Conservation (phyloP, 2,329 filamentous ascomycete species). For the Ophidiomyces ophidiicola region DNA sequence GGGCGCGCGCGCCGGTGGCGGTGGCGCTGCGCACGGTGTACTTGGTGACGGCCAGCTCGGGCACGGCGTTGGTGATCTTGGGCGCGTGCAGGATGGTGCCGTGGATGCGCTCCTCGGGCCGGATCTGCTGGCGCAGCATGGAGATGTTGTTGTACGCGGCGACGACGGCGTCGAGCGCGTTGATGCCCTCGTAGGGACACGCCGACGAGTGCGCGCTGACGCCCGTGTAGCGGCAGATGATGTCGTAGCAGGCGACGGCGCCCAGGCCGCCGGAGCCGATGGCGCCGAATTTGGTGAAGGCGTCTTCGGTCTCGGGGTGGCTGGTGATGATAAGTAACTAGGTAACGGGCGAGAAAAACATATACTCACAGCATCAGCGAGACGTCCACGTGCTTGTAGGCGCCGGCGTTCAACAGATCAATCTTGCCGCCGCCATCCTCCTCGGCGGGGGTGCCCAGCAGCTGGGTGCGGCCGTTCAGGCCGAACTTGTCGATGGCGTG, state of each 20-base stretch:
- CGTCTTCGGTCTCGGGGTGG: conserved; percentile 9
- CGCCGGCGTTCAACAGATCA: conserved; percentile 34
- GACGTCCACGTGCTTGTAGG: conserved; percentile 31
- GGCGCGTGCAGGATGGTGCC: conserved; percentile 42
- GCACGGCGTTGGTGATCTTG: conserved; percentile 42
- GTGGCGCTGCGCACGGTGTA: conserved; percentile 32
- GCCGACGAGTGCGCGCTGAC: conserved; percentile 42
- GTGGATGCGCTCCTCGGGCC: conserved; percentile 39
- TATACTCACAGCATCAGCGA: conserved; percentile 29
- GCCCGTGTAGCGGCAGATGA: conserved; percentile 32
- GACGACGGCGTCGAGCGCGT: conserved; percentile 45
- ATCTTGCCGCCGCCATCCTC: conserved; percentile 32
- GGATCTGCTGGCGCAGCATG: conserved; percentile 43
- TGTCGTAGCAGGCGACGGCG: conserved; percentile 17
- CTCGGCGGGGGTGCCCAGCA: conserved; percentile 32
- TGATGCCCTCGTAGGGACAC: conserved; percentile 44
- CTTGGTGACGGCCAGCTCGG: conserved; percentile 34
- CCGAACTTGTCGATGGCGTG: conserved; percentile 32
- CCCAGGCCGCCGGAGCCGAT: conserved; percentile 12
- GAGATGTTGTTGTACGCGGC: conserved; percentile 33
- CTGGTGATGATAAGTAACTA: not conserved
- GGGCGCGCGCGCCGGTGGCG: conserved; percentile 23
- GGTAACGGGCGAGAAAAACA: not conserved
- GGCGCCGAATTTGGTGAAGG: conserved; percentile 11
- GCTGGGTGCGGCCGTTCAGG: conserved; percentile 28